These are phyloP conservation scores for Tuber calosporum DNA, from an alignment of 495 filamentous ascomycete genomes.

Conservation along the genomic window DNA sequence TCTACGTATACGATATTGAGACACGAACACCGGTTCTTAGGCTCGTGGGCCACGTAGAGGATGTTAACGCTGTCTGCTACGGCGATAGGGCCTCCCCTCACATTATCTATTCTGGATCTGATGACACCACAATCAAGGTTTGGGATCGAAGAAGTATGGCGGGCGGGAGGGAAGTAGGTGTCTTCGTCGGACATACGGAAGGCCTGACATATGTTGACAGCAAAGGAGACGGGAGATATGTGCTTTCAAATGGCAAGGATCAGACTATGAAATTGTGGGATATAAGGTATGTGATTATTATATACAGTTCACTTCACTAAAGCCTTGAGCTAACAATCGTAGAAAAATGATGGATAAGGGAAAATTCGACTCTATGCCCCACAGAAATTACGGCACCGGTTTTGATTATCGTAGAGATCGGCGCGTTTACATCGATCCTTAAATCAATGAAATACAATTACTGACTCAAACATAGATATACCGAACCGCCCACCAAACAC, in stretches of 20 bases:
- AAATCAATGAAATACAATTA: not conserved
- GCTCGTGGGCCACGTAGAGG: slow-evolving; percentile 70
- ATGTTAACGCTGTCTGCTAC: slow-evolving; percentile 97
- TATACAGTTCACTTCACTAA: not conserved
- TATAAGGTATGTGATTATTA: slow-evolving; percentile 52
- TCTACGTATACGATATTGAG: slow-evolving; percentile 93
- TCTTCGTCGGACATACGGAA: slow-evolving; percentile 90
- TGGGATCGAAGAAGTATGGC: slow-evolving; percentile 92
- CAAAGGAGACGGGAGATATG: slow-evolving; percentile 92
- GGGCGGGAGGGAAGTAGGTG: slow-evolving; percentile 77
- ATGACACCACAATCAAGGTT: slow-evolving; percentile 88
- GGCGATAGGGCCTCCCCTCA: slow-evolving; percentile 84
- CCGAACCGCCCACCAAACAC: slow-evolving; percentile 58
- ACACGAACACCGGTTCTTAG: slow-evolving; percentile 62
- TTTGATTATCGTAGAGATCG: slow-evolving; percentile 81
- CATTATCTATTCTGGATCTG: slow-evolving; percentile 92
- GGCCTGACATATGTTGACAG: slow-evolving; percentile 92
- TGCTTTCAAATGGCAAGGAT: slow-evolving; percentile 90
- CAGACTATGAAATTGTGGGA: slow-evolving; percentile 99
- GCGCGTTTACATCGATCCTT: slow-evolving; percentile 45
- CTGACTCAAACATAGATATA: slow-evolving; percentile 47
- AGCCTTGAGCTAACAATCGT: slow-evolving; percentile 8
- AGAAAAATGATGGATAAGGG: slow-evolving; percentile 48
- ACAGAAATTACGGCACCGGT: slow-evolving; percentile 53
- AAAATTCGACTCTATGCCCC: slow-evolving; percentile 63